Evolutionary conservation across 768 basidiomycete genomes (phyloP), one percentile per base, ranked within the genome.

Genomic region (Sistotremastrum suecicum): DNA sequence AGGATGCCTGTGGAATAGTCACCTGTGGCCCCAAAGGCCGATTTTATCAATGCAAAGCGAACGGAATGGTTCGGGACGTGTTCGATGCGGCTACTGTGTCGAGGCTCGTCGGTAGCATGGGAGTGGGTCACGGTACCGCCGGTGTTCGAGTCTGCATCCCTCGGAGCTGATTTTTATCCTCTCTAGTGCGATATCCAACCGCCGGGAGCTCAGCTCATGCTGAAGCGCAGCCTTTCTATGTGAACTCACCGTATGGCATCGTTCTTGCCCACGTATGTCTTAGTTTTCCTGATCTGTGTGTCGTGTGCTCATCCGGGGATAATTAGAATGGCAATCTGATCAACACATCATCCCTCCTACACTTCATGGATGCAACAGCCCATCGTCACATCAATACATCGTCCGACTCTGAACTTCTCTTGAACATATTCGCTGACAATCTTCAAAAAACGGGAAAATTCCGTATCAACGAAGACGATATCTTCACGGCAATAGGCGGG

Each of bases 221-320:
- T 7, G 95, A 99, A 61, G 92, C 95, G 5, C 95, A 99, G 59
- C 95, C 95, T 1, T 99, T 99, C 72, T 99, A 99, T 60, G 95
- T 99, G 55, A 99, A 99, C 67, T 94, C 91, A n/a, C 95, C 95
- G 3, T 99, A 98, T 61, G 95, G 95, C 43, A 94, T 99, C 58
- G 89, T 92, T 50, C 84, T 99, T 59, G 95, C 88, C 12, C 94
- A 99, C 70, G 94, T 92, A 61, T 51, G 82, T 69, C 30, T 40
- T 40, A 9, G 5, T 28, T 40, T 29, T 36, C 30, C 36, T 42
- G 3, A 34, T 46, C 9, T 43, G 34, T 42, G 29, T 9, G 39
- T 12, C 51, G 5, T n/a, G 31, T 28, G 20, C 40, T 34, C 30
- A 11, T 34, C 8, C n/a, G 34, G 46, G 42, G 48, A 11, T 32